These are phyloP conservation scores for Blakeslea trispora DNA, from an alignment of 371 early-diverging fungal species.

Conservation along the genomic window DNA sequence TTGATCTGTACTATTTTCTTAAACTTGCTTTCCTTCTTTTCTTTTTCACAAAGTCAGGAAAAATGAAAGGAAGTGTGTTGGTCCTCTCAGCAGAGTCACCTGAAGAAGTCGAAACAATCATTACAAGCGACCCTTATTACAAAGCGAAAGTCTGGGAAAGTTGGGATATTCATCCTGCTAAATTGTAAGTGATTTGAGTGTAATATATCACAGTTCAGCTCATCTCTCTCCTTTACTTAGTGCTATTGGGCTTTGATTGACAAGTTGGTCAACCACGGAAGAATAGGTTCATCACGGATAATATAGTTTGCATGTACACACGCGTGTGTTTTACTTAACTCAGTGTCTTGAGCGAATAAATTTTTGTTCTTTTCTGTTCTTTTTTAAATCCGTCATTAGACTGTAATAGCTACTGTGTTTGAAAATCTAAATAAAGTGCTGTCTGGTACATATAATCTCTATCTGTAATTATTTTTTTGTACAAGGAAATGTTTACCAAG, in stretches of 20 bases:
- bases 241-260: background rate
- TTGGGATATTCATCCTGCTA: constrained; percentile 49
- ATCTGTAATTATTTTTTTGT: background rate
- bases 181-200: constrained; percentile 6
- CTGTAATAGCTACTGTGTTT: background rate
- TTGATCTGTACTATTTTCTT: no score
- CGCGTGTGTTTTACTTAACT: no score
- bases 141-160: constrained; percentile 64
- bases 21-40: background rate
- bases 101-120: constrained; percentile 40
- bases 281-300: background rate
- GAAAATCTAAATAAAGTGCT: background rate
- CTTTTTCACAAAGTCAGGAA: constrained; percentile 22
- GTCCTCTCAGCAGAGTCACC: constrained; percentile 47
- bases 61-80: constrained; percentile 62
- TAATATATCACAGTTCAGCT: background rate
- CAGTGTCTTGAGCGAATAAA: background rate
- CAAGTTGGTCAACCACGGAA: background rate
- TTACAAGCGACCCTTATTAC: constrained; percentile 56
- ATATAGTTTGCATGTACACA: background rate
- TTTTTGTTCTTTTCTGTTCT: constrained; percentile 16
- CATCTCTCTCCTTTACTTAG: background rate
- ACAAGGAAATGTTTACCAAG: constrained; percentile 7
- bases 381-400: background rate
- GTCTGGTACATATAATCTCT: no score